Percentiles rank a stretch among this genome's conserved stretches.
phyloP scores from a whole-genome alignment of 768 basidiomycete genomes.

The Auriculariales sp. region DNA sequence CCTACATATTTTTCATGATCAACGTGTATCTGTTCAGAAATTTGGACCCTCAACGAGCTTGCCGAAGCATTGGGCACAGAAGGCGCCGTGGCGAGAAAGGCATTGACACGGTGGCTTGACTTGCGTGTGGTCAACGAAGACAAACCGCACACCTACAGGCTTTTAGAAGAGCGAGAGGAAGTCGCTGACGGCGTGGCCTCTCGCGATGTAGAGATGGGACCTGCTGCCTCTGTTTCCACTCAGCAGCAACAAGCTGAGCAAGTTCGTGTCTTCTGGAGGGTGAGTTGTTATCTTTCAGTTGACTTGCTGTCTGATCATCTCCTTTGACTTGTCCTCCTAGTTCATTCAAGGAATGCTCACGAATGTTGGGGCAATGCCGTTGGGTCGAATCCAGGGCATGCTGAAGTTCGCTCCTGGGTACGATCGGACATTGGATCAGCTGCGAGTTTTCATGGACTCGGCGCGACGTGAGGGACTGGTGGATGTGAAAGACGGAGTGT shows the following conservation, averaged over 20 bases:
- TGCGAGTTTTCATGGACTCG: constrained; percentile 67
- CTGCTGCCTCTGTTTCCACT: constrained; percentile 33
- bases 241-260: constrained; percentile 74
- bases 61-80: constrained; percentile 49
- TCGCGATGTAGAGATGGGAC: constrained; percentile 24
- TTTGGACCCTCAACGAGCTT: constrained; percentile 61
- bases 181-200: constrained; percentile 8
- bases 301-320: constrained; percentile 2
- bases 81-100: constrained; percentile 49
- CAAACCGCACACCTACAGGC: constrained; percentile 37
- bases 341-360: constrained; percentile 88
- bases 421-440: constrained; percentile 65
- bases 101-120: constrained; percentile 72
- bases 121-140: constrained; percentile 67
- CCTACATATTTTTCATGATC: neutral
- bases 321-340: constrained; percentile 20
- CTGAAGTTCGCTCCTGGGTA: constrained; percentile 74
- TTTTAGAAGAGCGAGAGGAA: constrained; percentile 51
- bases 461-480: constrained; percentile 68
- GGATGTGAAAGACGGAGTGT: constrained; percentile 51
- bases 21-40: constrained; percentile 26
- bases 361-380: constrained; percentile 59
- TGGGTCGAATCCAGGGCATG: constrained; percentile 83
- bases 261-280: constrained; percentile 85
- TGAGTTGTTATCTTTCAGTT: constrained; percentile 14